A percentile compares a stretch with the other conserved stretches of the same genome.
These are phyloP conservation scores for Auriscalpium orientale DNA, from an alignment of 768 basidiomycete genomes.

Conservation along the genomic window DNA sequence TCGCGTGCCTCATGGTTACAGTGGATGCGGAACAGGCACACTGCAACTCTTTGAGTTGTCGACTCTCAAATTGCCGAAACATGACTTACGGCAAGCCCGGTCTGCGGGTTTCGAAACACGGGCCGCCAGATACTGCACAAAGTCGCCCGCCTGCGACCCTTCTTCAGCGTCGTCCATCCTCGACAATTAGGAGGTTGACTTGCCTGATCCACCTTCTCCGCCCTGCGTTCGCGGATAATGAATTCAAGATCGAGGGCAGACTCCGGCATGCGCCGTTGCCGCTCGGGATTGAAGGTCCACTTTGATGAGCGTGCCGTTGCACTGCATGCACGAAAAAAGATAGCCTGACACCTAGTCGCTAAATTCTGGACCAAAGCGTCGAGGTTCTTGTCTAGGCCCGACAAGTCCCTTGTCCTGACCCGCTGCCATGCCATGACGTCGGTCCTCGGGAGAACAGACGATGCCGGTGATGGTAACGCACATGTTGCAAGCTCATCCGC, in stretches of 20 bases:
- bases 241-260: not conserved
- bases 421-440: slow-evolving; percentile 25
- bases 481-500: slow-evolving; percentile 44
- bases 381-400: slow-evolving; percentile 60
- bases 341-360: slow-evolving; percentile 47
- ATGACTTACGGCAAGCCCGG: slow-evolving; percentile 39
- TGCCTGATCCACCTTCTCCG: slow-evolving; percentile 10
- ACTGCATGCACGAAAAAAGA: slow-evolving; percentile 56
- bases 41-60: slow-evolving; percentile 26
- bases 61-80: slow-evolving; percentile 9
- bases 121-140: slow-evolving; percentile 12
- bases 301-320: slow-evolving; percentile 56
- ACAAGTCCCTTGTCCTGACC: slow-evolving; percentile 41
- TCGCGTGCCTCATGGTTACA: slow-evolving; percentile 35
- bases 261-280: not conserved
- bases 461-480: slow-evolving; percentile 26
- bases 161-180: not conserved
- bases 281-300: not conserved
- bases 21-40: slow-evolving; percentile 49
- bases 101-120: slow-evolving; percentile 17
- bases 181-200: slow-evolving; percentile 7
- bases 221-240: slow-evolving; percentile 14
- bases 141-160: not conserved
- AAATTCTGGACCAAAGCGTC: slow-evolving; percentile 57
- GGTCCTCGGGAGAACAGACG: no score